Evolutionary conservation across 2,329 filamentous ascomycete genomes (phyloP).

Genomic region (Raffaelea arxii): DNA sequence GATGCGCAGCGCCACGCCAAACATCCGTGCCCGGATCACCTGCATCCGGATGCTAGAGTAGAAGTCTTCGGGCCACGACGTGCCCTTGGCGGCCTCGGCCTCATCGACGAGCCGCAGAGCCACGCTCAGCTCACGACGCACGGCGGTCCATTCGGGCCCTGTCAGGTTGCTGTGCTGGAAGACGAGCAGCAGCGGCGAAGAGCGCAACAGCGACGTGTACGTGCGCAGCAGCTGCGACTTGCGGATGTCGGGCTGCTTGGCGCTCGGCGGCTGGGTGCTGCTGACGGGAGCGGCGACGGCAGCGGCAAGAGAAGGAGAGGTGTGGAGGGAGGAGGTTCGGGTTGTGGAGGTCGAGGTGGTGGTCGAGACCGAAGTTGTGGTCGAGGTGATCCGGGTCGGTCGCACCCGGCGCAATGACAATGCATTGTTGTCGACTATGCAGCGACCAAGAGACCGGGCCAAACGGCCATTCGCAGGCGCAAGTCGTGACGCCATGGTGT

Average conservation of each 20-base stretch:
- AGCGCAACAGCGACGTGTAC: slow-evolving; percentile 81
- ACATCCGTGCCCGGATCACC: slow-evolving; percentile 81
- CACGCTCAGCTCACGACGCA: slow-evolving; percentile 57
- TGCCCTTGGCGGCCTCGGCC: slow-evolving; percentile 6
- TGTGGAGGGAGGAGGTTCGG: too few relatives aligned
- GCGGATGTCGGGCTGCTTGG: slow-evolving; percentile 75
- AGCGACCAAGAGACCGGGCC: too few relatives aligned
- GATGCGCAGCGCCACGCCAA: slow-evolving; percentile 73
- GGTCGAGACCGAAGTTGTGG: too few relatives aligned
- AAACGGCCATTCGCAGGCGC: too few relatives aligned
- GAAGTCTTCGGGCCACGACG: slow-evolving; percentile 30
- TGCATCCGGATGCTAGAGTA: slow-evolving; percentile 63
- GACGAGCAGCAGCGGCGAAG: slow-evolving; percentile 74
- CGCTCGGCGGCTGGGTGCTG: slow-evolving; percentile 81
- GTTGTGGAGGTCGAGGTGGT: too few relatives aligned
- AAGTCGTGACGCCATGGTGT: too few relatives aligned
- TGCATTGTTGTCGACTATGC: too few relatives aligned
- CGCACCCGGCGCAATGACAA: too few relatives aligned
- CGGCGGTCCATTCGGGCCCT: slow-evolving; percentile 63
- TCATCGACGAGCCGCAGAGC: slow-evolving; percentile 31
- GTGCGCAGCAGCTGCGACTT: slow-evolving; percentile 81
- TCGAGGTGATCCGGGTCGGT: too few relatives aligned
- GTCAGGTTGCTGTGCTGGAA: slow-evolving; percentile 65
- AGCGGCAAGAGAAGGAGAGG: too few relatives aligned
- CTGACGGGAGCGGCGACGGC: too few relatives aligned